Base-by-base conservation (phyloP, 2,329 filamentous ascomycete genomes). In the Trichophyton equinum region DNA sequence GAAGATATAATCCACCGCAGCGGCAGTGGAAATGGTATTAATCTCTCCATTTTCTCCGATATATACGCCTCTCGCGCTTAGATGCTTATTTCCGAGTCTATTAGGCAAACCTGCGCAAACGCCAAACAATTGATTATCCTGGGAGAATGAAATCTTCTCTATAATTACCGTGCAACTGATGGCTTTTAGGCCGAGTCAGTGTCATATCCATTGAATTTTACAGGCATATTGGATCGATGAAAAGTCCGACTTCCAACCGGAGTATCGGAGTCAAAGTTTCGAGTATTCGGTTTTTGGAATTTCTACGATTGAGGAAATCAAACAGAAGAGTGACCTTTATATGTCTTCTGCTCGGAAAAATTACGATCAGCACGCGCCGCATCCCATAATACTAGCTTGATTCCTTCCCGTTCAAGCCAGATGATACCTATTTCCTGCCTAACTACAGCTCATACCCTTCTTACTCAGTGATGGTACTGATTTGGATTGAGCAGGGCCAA, bases 1-100 rank as follows among this genome's bases (percentile, higher is more conserved):
- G 44, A 51, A 38, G 58, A 60, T 9, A 44, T 33, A 18, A 7
- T n/a, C 25, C 58, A 60, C n/a, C 58, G 58, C n/a, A 47, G 57
- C 20, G 57, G 38, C n/a, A 47, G 57, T 38, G 57, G 38, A 47
- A 59, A 25, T 8, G 20, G 38, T 53, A 53, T 15, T 15, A 15
- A 33, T 25, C 22, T 33, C 49, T 15, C 15, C 4, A 11, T 47
- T 4, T 47, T 22, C 22, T 33, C 27, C 22, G n/a, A 6, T n/a
- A 5, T 30, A n/a, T 30, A 33, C n/a, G 20, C 11, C 13, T 53
- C 47, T 11, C 46, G 15, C 13, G 7, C 11, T 30, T 25, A 51
- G 6, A 30, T 53, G 15, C 49, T 33, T 53, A 53, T 53, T 30
- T 53, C 49, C 27, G 22, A 30, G 22, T 53, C 3, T 5, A 30